phyloP scores from a whole-genome alignment of 371 early-diverging fungal species.

The Mucor mucedo region DNA sequence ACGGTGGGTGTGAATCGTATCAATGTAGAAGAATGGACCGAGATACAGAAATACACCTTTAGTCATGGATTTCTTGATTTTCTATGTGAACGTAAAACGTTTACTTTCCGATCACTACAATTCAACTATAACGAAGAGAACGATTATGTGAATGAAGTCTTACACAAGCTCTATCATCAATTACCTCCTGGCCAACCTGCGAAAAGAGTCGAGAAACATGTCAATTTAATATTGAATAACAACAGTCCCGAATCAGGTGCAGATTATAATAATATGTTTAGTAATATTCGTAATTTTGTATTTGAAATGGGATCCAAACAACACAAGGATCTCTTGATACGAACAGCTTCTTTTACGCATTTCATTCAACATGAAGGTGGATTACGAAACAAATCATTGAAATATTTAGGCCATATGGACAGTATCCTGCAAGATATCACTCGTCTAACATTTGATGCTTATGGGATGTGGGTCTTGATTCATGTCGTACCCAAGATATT shows the following conservation, averaged over 20 bases:
- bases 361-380: not conserved
- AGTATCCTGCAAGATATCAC: not conserved
- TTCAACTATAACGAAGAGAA: conserved; percentile 15
- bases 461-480: conserved; percentile 1
- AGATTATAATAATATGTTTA: conserved; percentile 14
- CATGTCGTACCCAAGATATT: conserved; percentile 3
- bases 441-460: conserved; percentile 3
- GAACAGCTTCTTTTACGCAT: conserved; percentile 10
- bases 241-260: conserved; percentile 6
- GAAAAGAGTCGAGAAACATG: not conserved
- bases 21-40: conserved; percentile 8
- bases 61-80: not conserved
- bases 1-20: not conserved
- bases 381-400: not conserved
- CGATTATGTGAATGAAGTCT: not conserved
- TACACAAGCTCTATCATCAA: conserved; percentile 1
- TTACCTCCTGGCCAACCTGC: not conserved
- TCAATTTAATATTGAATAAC: not conserved
- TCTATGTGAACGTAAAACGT: not conserved
- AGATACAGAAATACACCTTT: not conserved
- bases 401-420: not conserved
- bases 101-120: not conserved
- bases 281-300: conserved; percentile 6
- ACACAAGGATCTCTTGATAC: not conserved
- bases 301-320: not conserved